Base-by-base conservation (phyloP, 2,329 filamentous ascomycete species). In the Fusarium incarnatum region DNA sequence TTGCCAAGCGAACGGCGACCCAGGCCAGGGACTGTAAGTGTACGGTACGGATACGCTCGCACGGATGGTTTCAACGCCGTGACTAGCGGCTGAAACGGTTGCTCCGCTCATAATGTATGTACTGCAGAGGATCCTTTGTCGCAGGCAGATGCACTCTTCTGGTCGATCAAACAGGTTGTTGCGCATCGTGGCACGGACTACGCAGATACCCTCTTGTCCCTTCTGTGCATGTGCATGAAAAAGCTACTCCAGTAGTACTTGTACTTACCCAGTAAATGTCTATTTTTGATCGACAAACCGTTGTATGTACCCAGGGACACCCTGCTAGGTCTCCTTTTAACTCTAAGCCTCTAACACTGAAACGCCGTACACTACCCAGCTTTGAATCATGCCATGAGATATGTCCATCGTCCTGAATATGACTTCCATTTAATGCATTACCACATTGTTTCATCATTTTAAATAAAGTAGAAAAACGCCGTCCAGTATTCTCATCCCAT, bases 61-160 rank as follows among this genome's bases (percentile, higher is more conserved):
- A 75, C 72, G 70, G 70, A 34, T 71, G 62, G 72, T 75, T 72
- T 74, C 72, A 74, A 70, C 59, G 40, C 58, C 49, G 54, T 46
- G 56, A 69, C 67, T 72, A 71, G 68, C 60, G 64, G 53, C 72
- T 75, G 72, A 74, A 74, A 74, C 72, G 59, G 57, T 58, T 48
- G 54, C 64, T 58, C 42, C 47, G 32, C 42, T 50, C 46, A 65
- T 58, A 61, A 60, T 65, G 34, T 50, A 70, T 64, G 34, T 57
- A 28, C 25, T 40, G 15, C 34, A 15, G 41, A 47, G 59, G 63
- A 47, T 57, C 32, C 18, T 41, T 37, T 64, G 68, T 70, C 67
- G 59, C 67, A 70, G 63, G 44, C 49, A 53, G 32, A 53, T 53
- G n/a, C 49, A 41, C 13, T 42, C 42, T 48, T 53, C 42, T 25